Conservation (phyloP, 345 rosid genomes). For the Gossypium arboreum region DNA sequence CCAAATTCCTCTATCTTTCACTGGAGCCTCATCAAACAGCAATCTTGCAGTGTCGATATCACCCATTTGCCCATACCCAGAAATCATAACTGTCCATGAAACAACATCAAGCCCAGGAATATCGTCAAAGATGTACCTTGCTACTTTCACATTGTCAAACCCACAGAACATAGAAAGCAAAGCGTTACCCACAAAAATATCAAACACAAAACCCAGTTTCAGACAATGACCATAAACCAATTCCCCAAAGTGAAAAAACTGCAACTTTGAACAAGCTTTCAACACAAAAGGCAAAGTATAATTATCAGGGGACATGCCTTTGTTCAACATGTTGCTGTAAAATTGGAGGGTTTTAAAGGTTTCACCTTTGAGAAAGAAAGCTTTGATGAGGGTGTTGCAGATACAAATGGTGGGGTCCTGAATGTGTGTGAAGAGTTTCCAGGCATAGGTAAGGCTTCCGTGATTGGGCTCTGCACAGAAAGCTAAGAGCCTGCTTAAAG, state of each 20-base stretch:
- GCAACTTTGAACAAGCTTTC: conserved; percentile 41
- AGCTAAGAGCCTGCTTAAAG: conserved; percentile 45
- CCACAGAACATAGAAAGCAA: conserved; percentile 36
- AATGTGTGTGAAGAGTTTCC: conserved; percentile 38
- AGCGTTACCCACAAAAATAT: conserved; percentile 43
- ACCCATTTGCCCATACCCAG: conserved; percentile 42
- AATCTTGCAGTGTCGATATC: conserved; percentile 36
- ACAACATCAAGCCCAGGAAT: conserved; percentile 28
- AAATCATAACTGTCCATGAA: conserved; percentile 50
- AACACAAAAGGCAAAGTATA: conserved; percentile 47
- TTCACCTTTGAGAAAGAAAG: conserved; percentile 31
- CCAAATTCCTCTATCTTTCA: conserved; percentile 46
- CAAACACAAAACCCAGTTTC: conserved; percentile 31
- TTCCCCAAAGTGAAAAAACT: conserved; percentile 27
- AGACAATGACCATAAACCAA: conserved; percentile 34
- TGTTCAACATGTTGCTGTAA: conserved; percentile 24
- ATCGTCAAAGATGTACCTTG: conserved; percentile 39
- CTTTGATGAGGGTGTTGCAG: conserved; percentile 49
- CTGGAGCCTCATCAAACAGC: conserved; percentile 38
- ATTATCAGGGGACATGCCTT: conserved; percentile 34
- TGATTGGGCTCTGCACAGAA: conserved; percentile 35
- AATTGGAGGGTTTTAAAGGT: conserved; percentile 17
- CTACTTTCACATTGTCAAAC: conserved; percentile 24
- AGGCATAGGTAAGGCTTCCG: conserved; percentile 31
- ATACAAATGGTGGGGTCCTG: conserved; percentile 45